Base-by-base conservation (phyloP, 192 early-diverging fungal genomes). In the Chytriomyces sp. region DNA sequence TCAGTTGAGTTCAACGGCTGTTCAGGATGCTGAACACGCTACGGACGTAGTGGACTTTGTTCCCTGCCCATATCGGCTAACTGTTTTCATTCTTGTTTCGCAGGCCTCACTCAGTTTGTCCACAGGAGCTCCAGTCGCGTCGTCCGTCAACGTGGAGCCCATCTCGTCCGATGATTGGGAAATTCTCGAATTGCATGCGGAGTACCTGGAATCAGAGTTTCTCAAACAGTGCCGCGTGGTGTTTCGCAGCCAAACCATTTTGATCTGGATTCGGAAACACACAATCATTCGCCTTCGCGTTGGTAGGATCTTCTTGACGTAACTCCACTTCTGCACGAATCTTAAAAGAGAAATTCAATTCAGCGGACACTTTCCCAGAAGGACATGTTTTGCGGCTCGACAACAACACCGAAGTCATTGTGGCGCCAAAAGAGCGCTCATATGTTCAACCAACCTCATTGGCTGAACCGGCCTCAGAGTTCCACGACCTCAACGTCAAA, bases 131-230 rank as follows among this genome's bases (percentile, higher is more conserved):
- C 37, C 28, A 6, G 36, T 26, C 12, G 74, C 72, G 0, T 7
- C 59, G 26, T 67, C 75, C 3, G 79, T 85, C 3, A 59, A 78
- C 32, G 84, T 85, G 3, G 84, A 78, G 44, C 84, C 84, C 12
- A 19, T 76, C 30, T 63, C 77, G 1, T 38, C 58, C 6, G 84
- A 86, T 49, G 84, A 86, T 63, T 86, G 84, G 84, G 80, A 86
- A 58, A 80, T 86, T n/a, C 31, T 86, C 34, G 81, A 85, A 64
- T 56, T 81, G 19, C 70, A 86, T 57, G 80, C 80, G 3, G 80
- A 72, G n/a, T 79, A 73, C 32, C 68, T 86, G 12, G 84, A 86
- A 56, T 76, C 70, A 31, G 77, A 80, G 38, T 77, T 86, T 22
- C 64, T 82, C 25, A 78, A 77, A 36, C 84, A 86, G 68, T 59